Conservation (phyloP, 208 protist species). For the Crithidia thermophila region DNA sequence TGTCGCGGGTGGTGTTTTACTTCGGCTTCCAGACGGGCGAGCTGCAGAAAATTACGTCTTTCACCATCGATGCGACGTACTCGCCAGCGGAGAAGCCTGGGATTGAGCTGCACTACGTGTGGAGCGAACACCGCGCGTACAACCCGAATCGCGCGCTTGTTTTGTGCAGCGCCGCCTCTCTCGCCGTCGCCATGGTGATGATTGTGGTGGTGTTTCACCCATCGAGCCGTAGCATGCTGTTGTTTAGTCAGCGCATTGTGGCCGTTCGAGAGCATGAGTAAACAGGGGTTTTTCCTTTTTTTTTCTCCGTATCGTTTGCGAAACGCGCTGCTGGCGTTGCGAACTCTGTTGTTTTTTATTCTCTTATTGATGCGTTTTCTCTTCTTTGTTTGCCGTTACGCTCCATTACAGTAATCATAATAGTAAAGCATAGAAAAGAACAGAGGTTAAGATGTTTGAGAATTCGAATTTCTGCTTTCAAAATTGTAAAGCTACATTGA, state of each 20-base stretch:
- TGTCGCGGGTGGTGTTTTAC: constrained; percentile 45
- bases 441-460: too few relatives aligned
- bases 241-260: constrained; percentile 51
- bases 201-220: constrained; percentile 42
- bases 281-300: too few relatives aligned
- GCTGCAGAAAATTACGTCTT: constrained; percentile 63
- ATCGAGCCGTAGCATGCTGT: constrained; percentile 31
- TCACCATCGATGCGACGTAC: constrained; percentile 44
- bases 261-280: constrained; percentile 42
- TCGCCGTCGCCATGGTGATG: constrained; percentile 45
- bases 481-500: too few relatives aligned
- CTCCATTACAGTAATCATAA: too few relatives aligned
- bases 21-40: constrained; percentile 70
- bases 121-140: constrained; percentile 69
- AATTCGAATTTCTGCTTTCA: too few relatives aligned
- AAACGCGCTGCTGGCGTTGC: too few relatives aligned
- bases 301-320: too few relatives aligned
- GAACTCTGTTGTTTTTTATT: constrained; percentile 12
- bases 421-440: too few relatives aligned
- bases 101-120: constrained; percentile 54
- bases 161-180: constrained; percentile 40
- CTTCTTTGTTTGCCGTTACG: too few relatives aligned
- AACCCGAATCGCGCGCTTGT: constrained; percentile 62
- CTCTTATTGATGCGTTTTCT: too few relatives aligned
- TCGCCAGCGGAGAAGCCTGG: constrained; percentile 12